Conservation (phyloP, 2,329 filamentous ascomycete genomes). For the Clathrospora elynae region DNA sequence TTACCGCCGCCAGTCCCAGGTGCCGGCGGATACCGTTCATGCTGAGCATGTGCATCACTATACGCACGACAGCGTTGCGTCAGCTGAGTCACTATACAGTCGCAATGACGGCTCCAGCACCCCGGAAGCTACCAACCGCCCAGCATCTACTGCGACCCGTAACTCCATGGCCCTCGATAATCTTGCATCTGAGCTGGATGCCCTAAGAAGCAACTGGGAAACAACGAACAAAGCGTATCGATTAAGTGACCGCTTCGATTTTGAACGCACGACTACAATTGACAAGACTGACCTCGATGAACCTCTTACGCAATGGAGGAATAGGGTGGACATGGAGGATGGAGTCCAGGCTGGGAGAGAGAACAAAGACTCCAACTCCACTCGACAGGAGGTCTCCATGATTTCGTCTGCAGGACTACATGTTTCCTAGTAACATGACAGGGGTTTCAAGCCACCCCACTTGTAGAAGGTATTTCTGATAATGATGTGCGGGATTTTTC, state of each 20-base stretch:
- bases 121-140: constrained; percentile 38
- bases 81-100: constrained; percentile 59
- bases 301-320: constrained; percentile 44
- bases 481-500: too few relatives aligned
- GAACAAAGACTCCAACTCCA: constrained; percentile 7
- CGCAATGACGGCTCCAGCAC: constrained; percentile 46
- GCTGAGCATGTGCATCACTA: constrained; percentile 47
- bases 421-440: constrained; percentile 5
- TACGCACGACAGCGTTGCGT: constrained; percentile 65
- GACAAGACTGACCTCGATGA: constrained; percentile 42
- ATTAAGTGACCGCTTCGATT: constrained; percentile 86
- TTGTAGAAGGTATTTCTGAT: too few relatives aligned
- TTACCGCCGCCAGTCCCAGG: constrained; percentile 77
- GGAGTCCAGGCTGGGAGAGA: constrained; percentile 19
- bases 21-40: constrained; percentile 42
- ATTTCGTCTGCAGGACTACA: constrained; percentile 5
- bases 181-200: constrained; percentile 89
- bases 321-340: constrained; percentile 39
- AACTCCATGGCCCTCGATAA: constrained; percentile 81
- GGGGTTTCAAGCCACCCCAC: too few relatives aligned
- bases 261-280: constrained; percentile 62
- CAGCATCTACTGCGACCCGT: constrained; percentile 48
- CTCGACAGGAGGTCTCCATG: constrained; percentile 3
- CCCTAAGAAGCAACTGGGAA: constrained; percentile 90
- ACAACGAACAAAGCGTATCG: constrained; percentile 94